Conservation (phyloP, 2,329 filamentous ascomycete genomes). For the Teratosphaeria viscida region DNA sequence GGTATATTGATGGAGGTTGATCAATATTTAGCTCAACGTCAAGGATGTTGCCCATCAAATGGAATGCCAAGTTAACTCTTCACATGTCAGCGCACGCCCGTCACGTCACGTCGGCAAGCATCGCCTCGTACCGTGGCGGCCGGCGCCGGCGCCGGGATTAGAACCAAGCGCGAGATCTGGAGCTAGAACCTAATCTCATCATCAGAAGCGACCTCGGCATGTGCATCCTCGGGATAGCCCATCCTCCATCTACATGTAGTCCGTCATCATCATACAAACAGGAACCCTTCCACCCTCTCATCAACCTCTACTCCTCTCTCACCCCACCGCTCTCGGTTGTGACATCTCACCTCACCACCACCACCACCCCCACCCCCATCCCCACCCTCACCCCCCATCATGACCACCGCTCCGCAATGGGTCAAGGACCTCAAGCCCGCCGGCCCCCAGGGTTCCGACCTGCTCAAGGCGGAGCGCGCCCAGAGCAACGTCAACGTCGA, state of each 20-base stretch:
- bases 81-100: not conserved
- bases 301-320: not conserved
- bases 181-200: no score
- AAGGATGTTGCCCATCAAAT: not conserved
- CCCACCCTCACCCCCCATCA: not conserved
- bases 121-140: no score
- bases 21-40: not conserved
- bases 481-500: conserved; percentile 58
- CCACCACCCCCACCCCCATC: not conserved
- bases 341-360: not conserved
- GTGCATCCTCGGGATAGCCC: not conserved
- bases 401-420: conserved; percentile 45
- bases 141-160: no score
- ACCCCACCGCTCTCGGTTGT: not conserved
- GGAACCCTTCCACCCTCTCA: not conserved
- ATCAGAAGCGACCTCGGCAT: not conserved
- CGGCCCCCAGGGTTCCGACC: conserved; percentile 56
- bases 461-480: conserved; percentile 58
- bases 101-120: not conserved
- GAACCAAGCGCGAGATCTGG: no score
- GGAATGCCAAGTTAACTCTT: not conserved
- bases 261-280: not conserved
- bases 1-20: not conserved
- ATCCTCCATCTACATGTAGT: not conserved
- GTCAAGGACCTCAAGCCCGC: conserved; percentile 57